Base-by-base conservation (phyloP, 2,329 filamentous ascomycete species). In the Fusarium sp. region DNA sequence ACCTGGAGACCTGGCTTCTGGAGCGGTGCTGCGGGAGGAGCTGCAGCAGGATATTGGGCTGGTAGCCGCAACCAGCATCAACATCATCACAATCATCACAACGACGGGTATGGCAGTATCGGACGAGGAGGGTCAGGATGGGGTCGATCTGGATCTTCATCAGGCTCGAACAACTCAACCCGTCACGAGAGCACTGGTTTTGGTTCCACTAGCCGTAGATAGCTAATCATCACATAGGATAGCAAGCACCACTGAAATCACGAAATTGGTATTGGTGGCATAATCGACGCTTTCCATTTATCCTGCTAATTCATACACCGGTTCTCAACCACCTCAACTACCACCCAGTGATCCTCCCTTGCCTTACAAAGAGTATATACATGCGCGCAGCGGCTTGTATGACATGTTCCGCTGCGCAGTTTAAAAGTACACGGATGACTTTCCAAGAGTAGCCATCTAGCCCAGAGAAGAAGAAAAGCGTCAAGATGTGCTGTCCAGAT, bases 1-100 rank as follows among this genome's bases (percentile, higher is more conserved):
- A 83, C 84, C 3, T 93, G 91, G 91, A 84, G 85, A 49, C 91
- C 92, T 8, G 92, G 92, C 2, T 93, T 94, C 79, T 94, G 91
- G 91, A 86, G 83, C 20, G 92, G 91, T 21, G 80, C 88, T n/a
- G 84, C 87, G 0, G 86, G 86, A 18, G 92, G 92, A 43, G 90
- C 89, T 8, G 91, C 91, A 2, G 91, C 90, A 5, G 89, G 84
- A 3, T 93, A 93, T 74, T 77, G 86, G 60, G 89, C 90, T 8
- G 88, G 88, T 0, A 85, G 80, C 41, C 79, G 82, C n/a, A 77
- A 75, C 63, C 66, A 72, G 73, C 68, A n/a, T 18, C 33, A 71
- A n/a, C 38, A 58, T 33, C 78, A 67, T 69, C 52, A 69, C 68
- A 57, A 68, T 71, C 65, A 48, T 39, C 76, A 58, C 70, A 75